A percentile compares a stretch with the other conserved stretches of the same genome.
These are phyloP conservation scores for Penicillium crustosum DNA, from an alignment of 2,329 filamentous ascomycete species.

Conservation along the genomic window DNA sequence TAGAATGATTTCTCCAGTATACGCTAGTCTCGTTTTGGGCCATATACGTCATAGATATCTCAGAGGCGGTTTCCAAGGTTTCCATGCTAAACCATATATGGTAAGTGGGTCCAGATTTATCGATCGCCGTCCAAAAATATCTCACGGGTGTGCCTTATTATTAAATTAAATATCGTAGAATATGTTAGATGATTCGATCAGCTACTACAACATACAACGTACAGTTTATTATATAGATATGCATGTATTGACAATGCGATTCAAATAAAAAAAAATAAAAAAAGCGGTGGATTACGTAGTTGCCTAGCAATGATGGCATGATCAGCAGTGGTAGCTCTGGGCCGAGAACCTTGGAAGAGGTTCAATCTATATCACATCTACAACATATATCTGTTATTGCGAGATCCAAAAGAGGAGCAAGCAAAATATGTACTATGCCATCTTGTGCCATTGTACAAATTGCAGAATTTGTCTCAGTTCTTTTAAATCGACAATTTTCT, in stretches of 20 bases:
- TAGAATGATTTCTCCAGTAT: not conserved
- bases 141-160: not conserved
- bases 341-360: not conserved
- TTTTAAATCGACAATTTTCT: not conserved
- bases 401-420: not conserved
- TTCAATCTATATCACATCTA: not conserved
- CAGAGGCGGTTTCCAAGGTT: not conserved
- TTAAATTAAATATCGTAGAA: not conserved
- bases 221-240: not conserved
- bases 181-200: not conserved
- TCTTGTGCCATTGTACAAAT: not conserved
- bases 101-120: not conserved
- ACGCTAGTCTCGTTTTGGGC: not conserved
- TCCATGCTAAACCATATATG: not conserved
- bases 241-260: not conserved
- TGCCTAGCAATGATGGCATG: constrained; percentile 3
- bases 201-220: not conserved
- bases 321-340: not conserved
- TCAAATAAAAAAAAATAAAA: not conserved
- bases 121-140: constrained; percentile 7
- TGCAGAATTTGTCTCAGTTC: not conserved
- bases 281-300: not conserved
- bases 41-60: not conserved
- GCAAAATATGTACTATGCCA: not conserved
- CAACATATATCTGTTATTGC: not conserved